phyloP scores from a whole-genome alignment of 768 basidiomycete species.

The Termitomyces sp. region DNA sequence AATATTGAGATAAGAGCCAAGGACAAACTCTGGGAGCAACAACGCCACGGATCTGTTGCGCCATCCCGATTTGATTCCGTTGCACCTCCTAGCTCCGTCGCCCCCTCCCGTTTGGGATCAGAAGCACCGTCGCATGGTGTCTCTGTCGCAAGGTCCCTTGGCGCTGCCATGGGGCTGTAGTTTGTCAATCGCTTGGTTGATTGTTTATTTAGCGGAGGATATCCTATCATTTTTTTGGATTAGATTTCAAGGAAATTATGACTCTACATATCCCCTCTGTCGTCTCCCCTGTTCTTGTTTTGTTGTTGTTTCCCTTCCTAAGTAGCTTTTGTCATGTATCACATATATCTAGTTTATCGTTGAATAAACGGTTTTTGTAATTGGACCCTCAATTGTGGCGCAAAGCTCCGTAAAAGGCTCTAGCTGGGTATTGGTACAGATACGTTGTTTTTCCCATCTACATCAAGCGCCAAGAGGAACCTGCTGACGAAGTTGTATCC shows the following conservation, averaged over 20 bases:
- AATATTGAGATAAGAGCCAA: slow-evolving; percentile 84
- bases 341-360: neutral
- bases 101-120: slow-evolving; percentile 16
- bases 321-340: slow-evolving; percentile 3
- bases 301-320: slow-evolving; percentile 2
- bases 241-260: neutral
- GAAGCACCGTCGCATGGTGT: slow-evolving; percentile 20
- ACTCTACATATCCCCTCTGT: slow-evolving; percentile 1
- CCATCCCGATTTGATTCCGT: slow-evolving; percentile 15
- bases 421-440: slow-evolving; percentile 19
- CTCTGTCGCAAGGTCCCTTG: slow-evolving; percentile 41
- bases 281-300: neutral
- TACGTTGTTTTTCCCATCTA: slow-evolving; percentile 22
- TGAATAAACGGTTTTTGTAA: neutral
- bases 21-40: slow-evolving; percentile 79
- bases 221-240: slow-evolving; percentile 1
- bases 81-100: slow-evolving; percentile 13
- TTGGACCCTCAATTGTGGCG: neutral
- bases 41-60: slow-evolving; percentile 26
- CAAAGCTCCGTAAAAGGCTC: neutral
- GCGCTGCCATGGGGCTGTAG: slow-evolving; percentile 35
- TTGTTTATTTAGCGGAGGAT: slow-evolving; percentile 12
- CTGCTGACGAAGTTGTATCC: slow-evolving; percentile 26
- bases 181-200: neutral
- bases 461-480: slow-evolving; percentile 21